A percentile compares a stretch with the other conserved stretches of the same genome.
phyloP scores from a whole-genome alignment of 176 grass and related monocot species.

The Pontederia crassipes region DNA sequence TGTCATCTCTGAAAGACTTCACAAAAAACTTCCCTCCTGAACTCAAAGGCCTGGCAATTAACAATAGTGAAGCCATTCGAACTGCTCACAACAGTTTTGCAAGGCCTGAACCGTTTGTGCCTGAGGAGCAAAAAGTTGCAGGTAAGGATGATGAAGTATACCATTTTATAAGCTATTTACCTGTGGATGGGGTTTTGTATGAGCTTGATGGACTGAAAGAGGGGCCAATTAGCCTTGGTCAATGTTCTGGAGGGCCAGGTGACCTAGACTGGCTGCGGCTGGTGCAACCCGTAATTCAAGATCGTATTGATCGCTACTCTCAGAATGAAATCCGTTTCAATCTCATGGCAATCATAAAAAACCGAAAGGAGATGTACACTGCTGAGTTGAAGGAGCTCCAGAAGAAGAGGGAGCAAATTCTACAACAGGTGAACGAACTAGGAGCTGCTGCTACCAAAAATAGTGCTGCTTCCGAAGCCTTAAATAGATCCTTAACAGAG shows the following conservation, averaged over 20 bases:
- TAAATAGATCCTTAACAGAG: slow-evolving; percentile 67
- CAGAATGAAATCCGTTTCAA: slow-evolving; percentile 89
- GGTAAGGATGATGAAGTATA: slow-evolving; percentile 82
- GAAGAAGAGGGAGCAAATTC: slow-evolving; percentile 74
- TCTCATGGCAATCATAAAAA: slow-evolving; percentile 85
- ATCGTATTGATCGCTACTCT: slow-evolving; percentile 48
- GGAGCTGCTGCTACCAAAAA: slow-evolving; percentile 9
- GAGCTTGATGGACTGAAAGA: slow-evolving; percentile 96
- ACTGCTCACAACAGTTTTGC: slow-evolving; percentile 67
- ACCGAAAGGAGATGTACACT: slow-evolving; percentile 67
- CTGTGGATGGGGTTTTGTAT: slow-evolving; percentile 69
- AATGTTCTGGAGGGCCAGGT: slow-evolving; percentile 46
- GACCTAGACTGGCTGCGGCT: slow-evolving; percentile 62
- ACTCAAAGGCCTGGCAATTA: slow-evolving; percentile 84
- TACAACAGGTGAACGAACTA: slow-evolving; percentile 50
- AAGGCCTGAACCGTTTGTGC: slow-evolving; percentile 68
- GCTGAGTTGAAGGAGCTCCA: slow-evolving; percentile 81
- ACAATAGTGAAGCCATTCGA: slow-evolving; percentile 75
- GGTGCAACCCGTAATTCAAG: slow-evolving; percentile 62
- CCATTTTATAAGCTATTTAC: slow-evolving; percentile 91
- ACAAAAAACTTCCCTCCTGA: slow-evolving; percentile 77
- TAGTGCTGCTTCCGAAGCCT: slow-evolving; percentile 17
- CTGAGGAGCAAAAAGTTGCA: slow-evolving; percentile 64
- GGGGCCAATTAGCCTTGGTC: slow-evolving; percentile 69
- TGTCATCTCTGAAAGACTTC: slow-evolving; percentile 77